phyloP scores from a whole-genome alignment of 164 flowering plant species.

The Euptelea pleiosperma region DNA sequence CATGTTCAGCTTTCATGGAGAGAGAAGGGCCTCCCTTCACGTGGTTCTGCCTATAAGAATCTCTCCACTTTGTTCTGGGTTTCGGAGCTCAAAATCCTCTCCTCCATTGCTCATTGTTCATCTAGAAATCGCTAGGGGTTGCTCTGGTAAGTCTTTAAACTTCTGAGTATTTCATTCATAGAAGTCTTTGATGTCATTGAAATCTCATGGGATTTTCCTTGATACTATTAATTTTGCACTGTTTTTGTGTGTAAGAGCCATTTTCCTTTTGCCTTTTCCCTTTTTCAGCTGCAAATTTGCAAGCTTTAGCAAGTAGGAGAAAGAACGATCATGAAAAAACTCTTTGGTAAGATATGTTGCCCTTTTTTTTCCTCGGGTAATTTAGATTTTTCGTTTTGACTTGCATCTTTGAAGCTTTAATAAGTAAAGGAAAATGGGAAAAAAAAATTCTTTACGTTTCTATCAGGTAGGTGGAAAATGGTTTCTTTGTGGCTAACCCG shows the following conservation, averaged over 20 bases:
- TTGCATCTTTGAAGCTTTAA: background rate
- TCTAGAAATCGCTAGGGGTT: background rate
- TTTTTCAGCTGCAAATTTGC: too few relatives aligned
- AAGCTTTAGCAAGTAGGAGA: too few relatives aligned
- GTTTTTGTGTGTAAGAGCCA: too few relatives aligned
- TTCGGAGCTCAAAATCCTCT: background rate
- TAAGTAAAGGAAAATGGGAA: background rate
- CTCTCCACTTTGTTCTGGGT: background rate
- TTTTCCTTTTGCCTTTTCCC: too few relatives aligned
- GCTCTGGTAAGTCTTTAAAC: background rate
- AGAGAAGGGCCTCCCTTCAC: conserved; percentile 4
- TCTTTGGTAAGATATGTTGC: too few relatives aligned
- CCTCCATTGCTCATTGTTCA: background rate
- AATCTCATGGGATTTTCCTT: too few relatives aligned
- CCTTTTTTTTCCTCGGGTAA: too few relatives aligned
- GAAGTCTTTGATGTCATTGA: too few relatives aligned
- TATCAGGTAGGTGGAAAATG: background rate
- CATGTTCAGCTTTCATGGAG: background rate
- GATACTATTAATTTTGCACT: too few relatives aligned
- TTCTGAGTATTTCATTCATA: too few relatives aligned
- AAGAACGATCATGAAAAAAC: too few relatives aligned
- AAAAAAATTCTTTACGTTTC: background rate
- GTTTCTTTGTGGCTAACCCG: background rate
- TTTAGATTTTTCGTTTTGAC: background rate
- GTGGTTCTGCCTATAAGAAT: background rate